These are phyloP conservation scores for Plantago elongata DNA, from an alignment of 257 asterid species.

Conservation along the genomic window DNA sequence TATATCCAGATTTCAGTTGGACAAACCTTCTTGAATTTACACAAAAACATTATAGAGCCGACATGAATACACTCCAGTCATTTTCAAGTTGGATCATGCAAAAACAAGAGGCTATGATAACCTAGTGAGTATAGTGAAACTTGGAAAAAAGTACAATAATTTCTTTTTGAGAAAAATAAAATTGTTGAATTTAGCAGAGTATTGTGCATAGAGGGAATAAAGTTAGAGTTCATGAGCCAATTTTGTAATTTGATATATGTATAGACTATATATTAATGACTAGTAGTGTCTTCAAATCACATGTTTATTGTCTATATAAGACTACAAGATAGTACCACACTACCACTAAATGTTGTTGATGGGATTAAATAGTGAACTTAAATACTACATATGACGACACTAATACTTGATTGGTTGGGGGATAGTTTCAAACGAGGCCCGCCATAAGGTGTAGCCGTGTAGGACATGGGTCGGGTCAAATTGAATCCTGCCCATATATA, in stretches of 20 bases:
- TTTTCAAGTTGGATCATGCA: constrained; percentile 65
- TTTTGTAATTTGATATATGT: constrained; percentile 25
- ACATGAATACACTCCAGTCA: constrained; percentile 68
- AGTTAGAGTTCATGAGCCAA: constrained; percentile 15
- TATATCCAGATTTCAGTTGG: constrained; percentile 84
- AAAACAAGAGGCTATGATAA: constrained; percentile 22
- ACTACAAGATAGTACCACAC: too few species aligned
- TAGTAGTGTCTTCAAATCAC: not conserved
- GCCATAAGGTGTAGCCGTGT: too few species aligned
- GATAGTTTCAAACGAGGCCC: too few species aligned
- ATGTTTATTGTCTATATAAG: too few species aligned
- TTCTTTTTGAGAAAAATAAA: not conserved
- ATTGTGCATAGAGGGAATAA: constrained; percentile 23
- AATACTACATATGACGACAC: too few species aligned
- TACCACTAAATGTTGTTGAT: too few species aligned
- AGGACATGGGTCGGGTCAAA: too few species aligned
- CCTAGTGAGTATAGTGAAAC: too few species aligned
- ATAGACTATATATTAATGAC: not conserved
- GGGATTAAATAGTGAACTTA: too few species aligned
- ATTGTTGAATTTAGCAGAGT: constrained; percentile 15
- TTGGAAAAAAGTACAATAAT: not conserved
- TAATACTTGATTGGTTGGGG: too few species aligned
- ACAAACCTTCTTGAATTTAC: constrained; percentile 64
- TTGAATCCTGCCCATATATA: too few species aligned
- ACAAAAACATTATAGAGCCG: constrained; percentile 90